A percentile compares a stretch with the other conserved stretches of the same genome.
These are phyloP conservation scores for Arabis alpina DNA, from an alignment of 345 rosid genomes.

Conservation along the genomic window DNA sequence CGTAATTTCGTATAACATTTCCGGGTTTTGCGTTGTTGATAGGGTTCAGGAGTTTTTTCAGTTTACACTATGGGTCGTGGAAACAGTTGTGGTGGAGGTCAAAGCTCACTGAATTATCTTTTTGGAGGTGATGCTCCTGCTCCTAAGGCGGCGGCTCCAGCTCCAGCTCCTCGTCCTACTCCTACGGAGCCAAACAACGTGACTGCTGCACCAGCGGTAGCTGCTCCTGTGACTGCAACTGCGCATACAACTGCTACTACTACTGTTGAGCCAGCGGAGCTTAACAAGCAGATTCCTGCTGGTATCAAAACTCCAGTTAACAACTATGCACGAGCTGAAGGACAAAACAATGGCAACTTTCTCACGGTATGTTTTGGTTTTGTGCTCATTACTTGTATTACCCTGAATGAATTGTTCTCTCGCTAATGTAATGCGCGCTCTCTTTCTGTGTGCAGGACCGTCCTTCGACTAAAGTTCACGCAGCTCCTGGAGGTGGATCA, in stretches of 20 bases:
- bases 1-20: background rate
- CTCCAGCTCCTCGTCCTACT: constrained; percentile 40
- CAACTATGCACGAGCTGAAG: constrained; percentile 72
- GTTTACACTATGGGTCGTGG: constrained; percentile 69
- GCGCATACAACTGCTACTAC: constrained; percentile 33
- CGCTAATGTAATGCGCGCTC: background rate
- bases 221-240: constrained; percentile 36
- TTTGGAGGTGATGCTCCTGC: constrained; percentile 64
- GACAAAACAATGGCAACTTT: constrained; percentile 83
- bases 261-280: constrained; percentile 44
- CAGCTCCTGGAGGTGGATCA: constrained; percentile 55
- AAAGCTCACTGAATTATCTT: constrained; percentile 79
- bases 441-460: constrained; percentile 41
- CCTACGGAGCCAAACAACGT: constrained; percentile 38
- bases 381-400: background rate
- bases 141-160: constrained; percentile 21
- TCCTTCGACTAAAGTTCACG: constrained; percentile 54
- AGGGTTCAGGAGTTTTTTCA: background rate
- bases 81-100: constrained; percentile 83
- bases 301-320: constrained; percentile 65
- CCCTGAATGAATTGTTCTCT: background rate
- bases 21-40: constrained; percentile 3
- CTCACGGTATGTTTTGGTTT: constrained; percentile 56
- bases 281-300: constrained; percentile 66
- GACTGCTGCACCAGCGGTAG: constrained; percentile 5